Conservation (phyloP, 2,329 filamentous ascomycete species). For the Verticillium dahliae region DNA sequence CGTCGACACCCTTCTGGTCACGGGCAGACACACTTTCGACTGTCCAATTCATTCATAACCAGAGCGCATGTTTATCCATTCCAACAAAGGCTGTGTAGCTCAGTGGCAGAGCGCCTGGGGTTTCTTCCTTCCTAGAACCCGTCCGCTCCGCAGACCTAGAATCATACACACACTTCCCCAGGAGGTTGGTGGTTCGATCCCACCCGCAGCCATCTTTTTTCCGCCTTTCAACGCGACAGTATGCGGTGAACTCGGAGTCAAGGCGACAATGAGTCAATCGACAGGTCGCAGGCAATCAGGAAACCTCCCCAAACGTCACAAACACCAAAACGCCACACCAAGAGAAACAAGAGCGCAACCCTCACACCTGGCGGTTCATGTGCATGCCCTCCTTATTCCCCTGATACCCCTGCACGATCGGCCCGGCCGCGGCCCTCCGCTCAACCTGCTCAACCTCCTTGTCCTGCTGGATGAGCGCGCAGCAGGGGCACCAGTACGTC, state of each 20-base stretch:
- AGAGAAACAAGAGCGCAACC: not conserved
- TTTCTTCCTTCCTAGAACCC: not conserved
- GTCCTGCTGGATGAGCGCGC: conserved; percentile 50
- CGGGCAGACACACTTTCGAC: too few relatives aligned
- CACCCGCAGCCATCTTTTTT: not conserved
- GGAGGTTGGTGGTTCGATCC: not conserved
- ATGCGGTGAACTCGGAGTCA: too few relatives aligned
- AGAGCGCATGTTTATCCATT: not conserved
- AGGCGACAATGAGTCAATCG: too few relatives aligned
- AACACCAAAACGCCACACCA: too few relatives aligned
- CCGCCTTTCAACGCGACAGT: too few relatives aligned
- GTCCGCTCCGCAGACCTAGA: not conserved
- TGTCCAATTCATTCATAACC: not conserved
- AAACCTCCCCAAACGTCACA: too few relatives aligned
- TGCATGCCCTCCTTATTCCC: conserved; percentile 28
- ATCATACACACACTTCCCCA: not conserved
- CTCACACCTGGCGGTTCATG: conserved; percentile 18
- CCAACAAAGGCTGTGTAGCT: not conserved
- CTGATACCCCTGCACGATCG: conserved; percentile 26
- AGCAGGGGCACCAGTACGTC: conserved; percentile 51
- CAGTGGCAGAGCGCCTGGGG: not conserved
- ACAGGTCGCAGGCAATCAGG: too few relatives aligned
- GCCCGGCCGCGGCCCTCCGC: conserved; percentile 16
- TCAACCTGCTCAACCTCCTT: conserved; percentile 44
- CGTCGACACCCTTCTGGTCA: too few relatives aligned